These are phyloP conservation scores for Hanseniaspora mollemarum DNA, from an alignment of 805 yeast species.

Conservation along the genomic window DNA sequence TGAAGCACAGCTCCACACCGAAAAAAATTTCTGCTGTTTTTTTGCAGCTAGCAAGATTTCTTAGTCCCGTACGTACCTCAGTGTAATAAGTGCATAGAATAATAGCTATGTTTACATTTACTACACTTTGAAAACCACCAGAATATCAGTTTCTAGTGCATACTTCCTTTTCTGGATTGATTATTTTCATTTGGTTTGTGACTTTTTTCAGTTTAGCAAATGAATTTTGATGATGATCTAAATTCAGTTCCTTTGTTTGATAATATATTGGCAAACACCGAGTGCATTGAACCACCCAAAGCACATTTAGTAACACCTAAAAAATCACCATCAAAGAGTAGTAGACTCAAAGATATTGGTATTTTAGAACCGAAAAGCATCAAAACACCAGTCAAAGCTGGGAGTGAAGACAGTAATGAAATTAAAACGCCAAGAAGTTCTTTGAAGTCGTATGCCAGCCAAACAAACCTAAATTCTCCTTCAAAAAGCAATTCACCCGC, in stretches of 20 bases:
- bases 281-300: background rate
- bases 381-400: background rate
- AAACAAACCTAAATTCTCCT: background rate
- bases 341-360: background rate
- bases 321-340: conserved; percentile 11
- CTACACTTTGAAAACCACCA: background rate
- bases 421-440: conserved; percentile 1
- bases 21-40: too few relatives aligned
- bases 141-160: too few relatives aligned
- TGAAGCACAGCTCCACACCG: background rate
- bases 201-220: background rate
- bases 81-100: too few relatives aligned
- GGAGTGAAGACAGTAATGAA: background rate
- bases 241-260: conserved; percentile 8
- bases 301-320: background rate
- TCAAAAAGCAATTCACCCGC: conserved; percentile 1
- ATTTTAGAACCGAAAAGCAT: background rate
- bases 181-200: too few relatives aligned
- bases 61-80: too few relatives aligned
- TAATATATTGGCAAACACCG: background rate
- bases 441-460: conserved; percentile 6
- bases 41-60: too few relatives aligned
- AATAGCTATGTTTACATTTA: background rate
- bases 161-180: too few relatives aligned
- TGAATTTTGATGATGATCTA: conserved; percentile 10